Evolutionary conservation across 2,329 filamentous ascomycete species (phyloP), one percentile per base, ranked within the genome.

Genomic region (Fusarium sterilihyphosum): DNA sequence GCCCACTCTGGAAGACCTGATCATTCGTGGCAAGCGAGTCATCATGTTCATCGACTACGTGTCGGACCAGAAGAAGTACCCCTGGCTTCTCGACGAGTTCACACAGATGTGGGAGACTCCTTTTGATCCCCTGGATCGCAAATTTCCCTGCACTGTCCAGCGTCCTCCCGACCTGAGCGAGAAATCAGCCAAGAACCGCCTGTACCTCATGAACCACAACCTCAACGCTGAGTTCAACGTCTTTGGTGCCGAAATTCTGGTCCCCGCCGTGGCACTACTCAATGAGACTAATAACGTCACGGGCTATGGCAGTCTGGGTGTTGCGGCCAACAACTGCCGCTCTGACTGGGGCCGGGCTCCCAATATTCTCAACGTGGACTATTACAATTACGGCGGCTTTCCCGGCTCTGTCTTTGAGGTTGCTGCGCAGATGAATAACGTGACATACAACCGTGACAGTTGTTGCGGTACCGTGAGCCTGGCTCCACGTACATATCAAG

Each of bases 161-260:
- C 91, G 95, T 0, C 95, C 95, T 2, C 94, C 94, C 0, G 85
- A 89, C 49, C 84, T 97, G 65, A 78, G 84, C 6, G 78, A 81
- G 1, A 83, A 87, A 5, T 88, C 89, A 0, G 88, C 90, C 2
- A 84, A 86, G 66, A 86, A 91, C 37, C 88, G 91, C 49, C 87
- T 97, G 83, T 97, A 95, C 81, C 88, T 98, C 79, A 89, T 93
- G 78, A 98, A 98, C 83, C 95, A 98, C 85, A 98, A 98, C 80
- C 88, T 98, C 67, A 98, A 98, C 81, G 88, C 92, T 67, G 88
- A 95, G 74, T 89, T 97, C 71, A 88, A 88, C 61, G 83, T 97
- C 41, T 89, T 91, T 6, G 90, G 90, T 37, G 80, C 88, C 22
- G 85, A 87, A 26, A 80, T 96, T 52, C 84, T 95, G 13, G 91